Conservation (phyloP, 352 stramenopile species). For the Phytophthora tentaculata region DNA sequence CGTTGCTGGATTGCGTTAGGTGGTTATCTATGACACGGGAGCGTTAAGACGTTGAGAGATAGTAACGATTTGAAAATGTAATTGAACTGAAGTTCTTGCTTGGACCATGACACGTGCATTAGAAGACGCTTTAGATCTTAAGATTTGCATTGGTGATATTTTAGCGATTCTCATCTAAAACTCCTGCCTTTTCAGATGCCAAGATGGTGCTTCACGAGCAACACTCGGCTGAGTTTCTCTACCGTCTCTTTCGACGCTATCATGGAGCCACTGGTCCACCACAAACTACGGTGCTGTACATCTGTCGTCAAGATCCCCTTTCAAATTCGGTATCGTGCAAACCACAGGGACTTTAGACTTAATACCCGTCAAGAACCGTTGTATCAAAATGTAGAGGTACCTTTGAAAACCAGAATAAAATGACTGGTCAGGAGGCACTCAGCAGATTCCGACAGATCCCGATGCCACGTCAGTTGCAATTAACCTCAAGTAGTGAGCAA, state of each 20-base stretch:
- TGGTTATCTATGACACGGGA: no score
- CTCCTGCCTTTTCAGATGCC: conserved; percentile 33
- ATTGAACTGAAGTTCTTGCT: no score
- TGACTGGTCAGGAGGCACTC: conserved; percentile 15
- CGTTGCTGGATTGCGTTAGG: no score
- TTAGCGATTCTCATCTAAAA: no score
- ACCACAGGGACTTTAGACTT: background rate
- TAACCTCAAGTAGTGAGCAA: conserved; percentile 2
- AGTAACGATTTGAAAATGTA: no score
- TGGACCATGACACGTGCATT: no score
- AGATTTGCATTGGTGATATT: no score
- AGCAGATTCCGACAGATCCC: background rate
- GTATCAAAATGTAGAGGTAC: background rate
- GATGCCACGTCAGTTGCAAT: conserved; percentile 8
- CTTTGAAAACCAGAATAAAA: background rate
- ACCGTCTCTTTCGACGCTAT: conserved; percentile 37
- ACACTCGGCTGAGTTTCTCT: conserved; percentile 32
- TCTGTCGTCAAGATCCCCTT: no score
- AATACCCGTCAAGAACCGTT: conserved; percentile 4
- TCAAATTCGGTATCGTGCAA: no score
- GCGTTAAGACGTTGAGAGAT: no score
- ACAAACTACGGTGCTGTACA: no score
- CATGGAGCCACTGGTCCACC: conserved; percentile 1
- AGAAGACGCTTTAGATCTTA: no score
- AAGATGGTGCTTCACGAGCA: conserved; percentile 29